Evolutionary conservation across 1,139 yeast genomes (phyloP), one percentile per base, ranked within the genome.

Genomic region (Diutina siamensis): DNA sequence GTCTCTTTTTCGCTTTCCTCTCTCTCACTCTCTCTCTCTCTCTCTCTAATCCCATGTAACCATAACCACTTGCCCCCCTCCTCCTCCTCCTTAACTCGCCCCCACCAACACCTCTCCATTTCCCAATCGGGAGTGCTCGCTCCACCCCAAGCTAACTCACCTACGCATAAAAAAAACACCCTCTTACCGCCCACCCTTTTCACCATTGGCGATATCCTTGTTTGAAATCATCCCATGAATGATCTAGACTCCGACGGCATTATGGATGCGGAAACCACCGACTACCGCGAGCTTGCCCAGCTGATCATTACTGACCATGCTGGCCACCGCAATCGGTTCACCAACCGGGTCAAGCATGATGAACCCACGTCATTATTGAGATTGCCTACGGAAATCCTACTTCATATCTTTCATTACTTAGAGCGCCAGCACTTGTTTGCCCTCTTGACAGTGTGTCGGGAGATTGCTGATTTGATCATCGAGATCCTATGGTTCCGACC

Each of bases 401-500:
- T 83, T 46, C 75, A 80, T 51, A 78, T 89, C 7, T 79, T 86
- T 53, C 78, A 83, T 48, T 74, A 79, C 53, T 66, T 87, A 46
- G 80, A 76, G 44, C 68, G 83, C 45, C 74, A 73, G 51, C 95
- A 88, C 59, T 70, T 84, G 53, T 79, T 79, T 49, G 70, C 80
- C 13, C 67, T 87, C 40, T 66, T 87, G 50, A 72, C 88, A 2
- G 94, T 88, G 9, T 88, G 95, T 61, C 78, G 78, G 53, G 76
- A 80, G 51, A 88, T 95, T 83, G 87, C 89, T 28, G 77, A 79
- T 52, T 68, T 86, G 44, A 80, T 87, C 19, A 78, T 88, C 15
- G 95, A 87, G 57, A 71, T 83, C 47, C 67, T 89, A 38, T 89
- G 97, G 94, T 85, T 86, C 58, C 75, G 97, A 50, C 97, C 97